Conservation (phyloP, 2,329 filamentous ascomycete species). For the Penicillium sp. region DNA sequence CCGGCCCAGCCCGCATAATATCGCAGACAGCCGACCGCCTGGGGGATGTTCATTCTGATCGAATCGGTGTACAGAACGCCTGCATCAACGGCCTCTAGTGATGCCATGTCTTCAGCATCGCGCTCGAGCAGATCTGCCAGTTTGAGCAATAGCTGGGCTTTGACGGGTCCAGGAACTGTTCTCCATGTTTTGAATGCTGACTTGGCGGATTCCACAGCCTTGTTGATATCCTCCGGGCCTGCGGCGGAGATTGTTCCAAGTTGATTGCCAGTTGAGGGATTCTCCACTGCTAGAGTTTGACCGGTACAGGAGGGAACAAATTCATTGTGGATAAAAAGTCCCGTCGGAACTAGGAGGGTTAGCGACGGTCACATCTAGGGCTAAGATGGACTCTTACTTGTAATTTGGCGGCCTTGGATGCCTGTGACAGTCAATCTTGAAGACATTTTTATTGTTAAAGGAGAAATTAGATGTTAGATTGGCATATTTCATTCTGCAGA, state of each 20-base stretch:
- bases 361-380: not conserved
- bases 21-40: constrained; percentile 22
- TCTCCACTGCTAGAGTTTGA: constrained; percentile 22
- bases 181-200: constrained; percentile 26
- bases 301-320: constrained; percentile 22
- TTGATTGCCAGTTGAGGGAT: constrained; percentile 24
- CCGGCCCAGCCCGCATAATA: constrained; percentile 34
- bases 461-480: not conserved
- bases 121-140: constrained; percentile 30
- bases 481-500: not conserved
- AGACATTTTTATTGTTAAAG: not conserved
- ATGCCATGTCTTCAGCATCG: constrained; percentile 26
- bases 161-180: constrained; percentile 17
- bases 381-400: constrained; percentile 1
- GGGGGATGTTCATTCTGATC: constrained; percentile 24
- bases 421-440: constrained; percentile 15
- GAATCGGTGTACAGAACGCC: constrained; percentile 26
- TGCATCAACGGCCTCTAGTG: constrained; percentile 27
- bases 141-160: constrained; percentile 22
- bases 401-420: constrained; percentile 18
- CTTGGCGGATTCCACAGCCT: constrained; percentile 22
- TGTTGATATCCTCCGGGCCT: constrained; percentile 25
- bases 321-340: constrained; percentile 31
- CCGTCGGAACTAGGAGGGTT: constrained; percentile 21
- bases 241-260: constrained; percentile 27